Evolutionary conservation across 169 alveolate species (phyloP).

Genomic region (Cryptosporidium canis): DNA sequence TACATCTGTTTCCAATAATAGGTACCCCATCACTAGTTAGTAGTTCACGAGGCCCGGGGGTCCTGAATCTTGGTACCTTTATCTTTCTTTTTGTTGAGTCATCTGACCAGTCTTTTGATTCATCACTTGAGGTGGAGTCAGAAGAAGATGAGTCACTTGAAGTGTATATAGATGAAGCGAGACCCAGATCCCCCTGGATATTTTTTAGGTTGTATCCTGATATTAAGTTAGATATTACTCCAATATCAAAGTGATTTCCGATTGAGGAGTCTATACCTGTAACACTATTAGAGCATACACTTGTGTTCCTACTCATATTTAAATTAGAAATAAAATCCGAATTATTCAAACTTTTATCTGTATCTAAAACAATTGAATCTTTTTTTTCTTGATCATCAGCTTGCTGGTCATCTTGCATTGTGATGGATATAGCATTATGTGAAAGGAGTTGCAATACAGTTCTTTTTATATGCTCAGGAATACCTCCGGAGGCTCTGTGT

Average conservation of each 20-base stretch:
- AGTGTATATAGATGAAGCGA: constrained; percentile 6
- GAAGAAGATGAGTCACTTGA: constrained; percentile 37
- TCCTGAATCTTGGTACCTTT: constrained; percentile 59
- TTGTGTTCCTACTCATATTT: not conserved
- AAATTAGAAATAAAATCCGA: not conserved
- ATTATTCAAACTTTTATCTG: not conserved
- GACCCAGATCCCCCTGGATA: constrained; percentile 19
- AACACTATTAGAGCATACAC: constrained; percentile 8
- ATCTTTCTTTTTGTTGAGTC: constrained; percentile 14
- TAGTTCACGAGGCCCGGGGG: constrained; percentile 70
- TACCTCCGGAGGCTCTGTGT: constrained; percentile 80
- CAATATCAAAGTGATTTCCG: constrained; percentile 13
- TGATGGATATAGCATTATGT: constrained; percentile 66
- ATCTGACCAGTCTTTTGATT: constrained; percentile 41
- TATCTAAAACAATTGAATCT: not conserved
- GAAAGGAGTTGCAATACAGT: constrained; percentile 74
- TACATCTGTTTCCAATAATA: constrained; percentile 16
- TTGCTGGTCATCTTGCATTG: constrained; percentile 18
- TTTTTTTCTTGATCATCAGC: constrained; percentile 12
- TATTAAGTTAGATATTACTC: not conserved
- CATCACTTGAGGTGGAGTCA: constrained; percentile 9
- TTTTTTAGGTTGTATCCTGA: not conserved
- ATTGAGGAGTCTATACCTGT: not conserved
- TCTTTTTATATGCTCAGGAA: constrained; percentile 76
- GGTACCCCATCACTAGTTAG: constrained; percentile 60